Base-by-base conservation (phyloP, 306 rosid species). In the Cicer pinnatifidum region DNA sequence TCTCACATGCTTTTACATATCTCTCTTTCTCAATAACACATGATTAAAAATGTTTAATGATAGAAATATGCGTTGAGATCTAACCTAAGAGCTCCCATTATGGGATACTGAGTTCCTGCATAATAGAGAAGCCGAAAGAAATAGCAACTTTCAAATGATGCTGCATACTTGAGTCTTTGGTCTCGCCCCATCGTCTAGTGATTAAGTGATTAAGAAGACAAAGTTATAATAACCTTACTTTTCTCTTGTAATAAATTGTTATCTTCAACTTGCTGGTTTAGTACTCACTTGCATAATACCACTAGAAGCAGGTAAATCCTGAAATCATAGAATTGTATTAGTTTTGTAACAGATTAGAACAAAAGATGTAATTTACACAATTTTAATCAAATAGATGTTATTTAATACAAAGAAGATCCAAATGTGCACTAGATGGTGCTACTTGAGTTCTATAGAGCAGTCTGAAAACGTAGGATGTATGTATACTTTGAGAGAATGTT, bases 291-390 rank as follows among this genome's bases (percentile, higher is more conserved):
- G 98, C 98, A 94, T 94, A 11, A 94, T 84, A 67, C 98, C 97
- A 75, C 97, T 94, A 12, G 98, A 94, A 78, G 83, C 95, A 7
- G 98, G 98, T 79, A 94, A 85, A 72, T 91, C 98, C 98, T 94
- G 91, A 75, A 82, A 54, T 47, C 7, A 44, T 35, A 35, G 76
- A 79, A 76, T 66, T 11, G 46, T 41, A 40, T 81, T 63, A 86
- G 76, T 61, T 79, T 57, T 52, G 60, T 0, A 28, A 28, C 35
- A 28, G 35, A 28, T 28, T 28, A 28, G 35, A 28, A 28, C 35
- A 28, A 28, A 28, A 3, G 35, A 28, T 28, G 35, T 28, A 28
- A 28, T 28, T 28, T 28, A 28, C 35, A 28, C 35, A 28, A 28
- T 28, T 28, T 35, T 65, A 6, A 23, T 19, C 33, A 56, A 54